phyloP scores from a whole-genome alignment of 2,329 filamentous ascomycete genomes.

The Colletotrichum endophyticum region DNA sequence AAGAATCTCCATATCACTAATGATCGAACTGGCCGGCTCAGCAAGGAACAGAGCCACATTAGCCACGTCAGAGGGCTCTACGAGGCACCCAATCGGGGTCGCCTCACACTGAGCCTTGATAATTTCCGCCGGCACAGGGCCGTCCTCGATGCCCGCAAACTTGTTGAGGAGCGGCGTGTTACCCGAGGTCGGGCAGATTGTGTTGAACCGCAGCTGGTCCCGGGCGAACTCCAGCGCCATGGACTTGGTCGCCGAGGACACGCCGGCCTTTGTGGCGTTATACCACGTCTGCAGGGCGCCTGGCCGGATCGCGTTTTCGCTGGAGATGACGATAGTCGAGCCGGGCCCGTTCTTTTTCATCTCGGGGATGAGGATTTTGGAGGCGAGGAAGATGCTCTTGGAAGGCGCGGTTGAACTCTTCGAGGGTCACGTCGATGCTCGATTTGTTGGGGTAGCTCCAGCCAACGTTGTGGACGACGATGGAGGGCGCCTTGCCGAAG shows the following conservation, averaged over 20 bases:
- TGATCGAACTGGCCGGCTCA: background rate
- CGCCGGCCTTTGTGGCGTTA: slow-evolving; percentile 12
- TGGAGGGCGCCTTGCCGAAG: background rate
- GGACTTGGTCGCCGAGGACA: background rate
- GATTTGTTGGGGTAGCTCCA: background rate
- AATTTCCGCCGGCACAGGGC: background rate
- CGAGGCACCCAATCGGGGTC: background rate
- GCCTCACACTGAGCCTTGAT: background rate
- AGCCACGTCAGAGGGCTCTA: background rate
- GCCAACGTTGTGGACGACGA: background rate
- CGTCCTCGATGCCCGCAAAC: background rate
- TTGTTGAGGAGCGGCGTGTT: background rate
- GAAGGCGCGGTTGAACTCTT: slow-evolving; percentile 3
- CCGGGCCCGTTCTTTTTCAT: slow-evolving; percentile 10
- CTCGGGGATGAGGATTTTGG: slow-evolving; percentile 3
- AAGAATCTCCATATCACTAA: background rate
- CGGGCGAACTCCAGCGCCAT: slow-evolving; percentile 11
- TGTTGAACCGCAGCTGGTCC: slow-evolving; percentile 13
- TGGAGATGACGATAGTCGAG: slow-evolving; percentile 3
- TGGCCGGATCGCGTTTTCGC: background rate
- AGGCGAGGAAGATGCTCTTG: slow-evolving; percentile 8
- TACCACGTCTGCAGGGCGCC: slow-evolving; percentile 6
- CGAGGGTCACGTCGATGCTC: background rate
- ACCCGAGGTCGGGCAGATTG: background rate
- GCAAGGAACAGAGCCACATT: background rate